Percentiles rank a stretch among this genome's conserved stretches.
Evolutionary conservation across 2,329 filamentous ascomycete species (phyloP).

Genomic region (Incumbomyces lentus): DNA sequence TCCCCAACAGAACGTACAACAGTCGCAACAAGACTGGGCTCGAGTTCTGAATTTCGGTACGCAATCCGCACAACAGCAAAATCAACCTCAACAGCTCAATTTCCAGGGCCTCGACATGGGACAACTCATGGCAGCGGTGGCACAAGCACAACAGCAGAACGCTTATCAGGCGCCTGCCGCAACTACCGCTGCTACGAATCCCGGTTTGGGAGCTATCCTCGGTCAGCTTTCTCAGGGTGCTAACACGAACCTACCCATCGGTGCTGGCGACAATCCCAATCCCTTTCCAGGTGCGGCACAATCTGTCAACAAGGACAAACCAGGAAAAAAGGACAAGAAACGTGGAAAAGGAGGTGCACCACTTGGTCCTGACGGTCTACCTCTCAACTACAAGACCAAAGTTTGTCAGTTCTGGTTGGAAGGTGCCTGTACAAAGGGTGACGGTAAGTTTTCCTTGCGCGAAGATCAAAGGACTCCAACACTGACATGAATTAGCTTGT

Average conservation of each 20-base stretch:
- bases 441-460: constrained; percentile 15
- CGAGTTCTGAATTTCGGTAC: constrained; percentile 30
- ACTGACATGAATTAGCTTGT: not conserved
- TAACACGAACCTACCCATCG: constrained; percentile 8
- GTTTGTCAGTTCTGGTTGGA: constrained; percentile 45
- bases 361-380: constrained; percentile 9
- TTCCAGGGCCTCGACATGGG: not conserved
- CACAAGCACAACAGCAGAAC: constrained; percentile 27
- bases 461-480: too few relatives aligned
- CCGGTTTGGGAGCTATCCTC: constrained; percentile 8
- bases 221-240: not conserved
- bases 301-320: constrained; percentile 12
- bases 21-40: not conserved
- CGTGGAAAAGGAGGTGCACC: constrained; percentile 11
- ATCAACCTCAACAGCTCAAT: constrained; percentile 14
- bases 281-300: constrained; percentile 13
- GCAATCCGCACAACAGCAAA: constrained; percentile 22
- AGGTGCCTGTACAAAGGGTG: constrained; percentile 44
- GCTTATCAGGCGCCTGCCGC: constrained; percentile 22
- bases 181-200: not conserved
- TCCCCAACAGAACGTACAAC: constrained; percentile 11
- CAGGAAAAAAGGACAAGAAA: constrained; percentile 14
- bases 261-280: constrained; percentile 12
- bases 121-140: constrained; percentile 9
- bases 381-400: constrained; percentile 36